These are phyloP conservation scores for Pyricularia grisea DNA, from an alignment of 2,329 filamentous ascomycete genomes.

Conservation along the genomic window DNA sequence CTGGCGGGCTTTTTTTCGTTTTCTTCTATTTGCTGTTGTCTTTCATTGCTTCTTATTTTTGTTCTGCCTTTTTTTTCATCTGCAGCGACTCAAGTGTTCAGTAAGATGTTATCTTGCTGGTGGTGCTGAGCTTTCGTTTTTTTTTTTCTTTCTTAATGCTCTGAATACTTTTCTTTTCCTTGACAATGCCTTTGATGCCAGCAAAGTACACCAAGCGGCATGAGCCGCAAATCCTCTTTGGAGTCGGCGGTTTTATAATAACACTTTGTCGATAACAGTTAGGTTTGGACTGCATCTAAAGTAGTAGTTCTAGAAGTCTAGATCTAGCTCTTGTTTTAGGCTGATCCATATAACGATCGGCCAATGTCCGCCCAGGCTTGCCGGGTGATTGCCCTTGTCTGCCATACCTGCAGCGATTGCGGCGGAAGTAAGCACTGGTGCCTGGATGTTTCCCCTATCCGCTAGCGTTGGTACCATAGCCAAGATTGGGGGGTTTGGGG, in stretches of 20 bases:
- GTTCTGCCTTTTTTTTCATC: not conserved
- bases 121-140: too few relatives aligned
- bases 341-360: not conserved
- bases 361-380: not conserved
- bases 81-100: not conserved
- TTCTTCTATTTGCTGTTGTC: not conserved
- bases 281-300: not conserved
- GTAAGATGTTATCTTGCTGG: not conserved
- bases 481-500: not conserved
- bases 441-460: not conserved
- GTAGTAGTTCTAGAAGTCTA: not conserved
- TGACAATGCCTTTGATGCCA: not conserved
- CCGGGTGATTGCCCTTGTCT: not conserved
- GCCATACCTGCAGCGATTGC: too few relatives aligned
- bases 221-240: not conserved
- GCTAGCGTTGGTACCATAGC: not conserved
- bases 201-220: not conserved
- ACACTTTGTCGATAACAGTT: not conserved
- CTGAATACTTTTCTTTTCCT: not conserved
- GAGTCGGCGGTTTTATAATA: not conserved
- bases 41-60: not conserved
- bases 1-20: not conserved
- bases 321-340: not conserved
- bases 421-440: not conserved
- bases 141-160: too few relatives aligned